Percentiles rank a stretch among this genome's conserved stretches.
These are phyloP conservation scores for Fusarium haematococcum DNA, from an alignment of 2,329 filamentous ascomycete species.

Conservation along the genomic window DNA sequence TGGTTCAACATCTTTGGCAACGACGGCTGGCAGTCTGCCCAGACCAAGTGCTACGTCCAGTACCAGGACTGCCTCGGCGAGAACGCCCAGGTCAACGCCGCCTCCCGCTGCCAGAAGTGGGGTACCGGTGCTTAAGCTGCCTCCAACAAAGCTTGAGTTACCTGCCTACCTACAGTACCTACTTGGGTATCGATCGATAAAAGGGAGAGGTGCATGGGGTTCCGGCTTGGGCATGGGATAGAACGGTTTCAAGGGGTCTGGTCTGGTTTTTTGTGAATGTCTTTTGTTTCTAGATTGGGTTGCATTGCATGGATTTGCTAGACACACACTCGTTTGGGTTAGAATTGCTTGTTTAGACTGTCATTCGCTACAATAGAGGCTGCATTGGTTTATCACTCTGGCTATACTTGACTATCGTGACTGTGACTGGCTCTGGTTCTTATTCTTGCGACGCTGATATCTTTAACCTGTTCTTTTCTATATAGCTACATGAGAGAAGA, in stretches of 20 bases:
- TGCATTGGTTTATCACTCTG: slow-evolving; percentile 22
- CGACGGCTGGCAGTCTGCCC: slow-evolving; percentile 48
- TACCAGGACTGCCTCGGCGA: slow-evolving; percentile 60
- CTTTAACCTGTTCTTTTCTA: not conserved
- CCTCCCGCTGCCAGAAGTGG: slow-evolving; percentile 55
- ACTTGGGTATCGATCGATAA: not conserved
- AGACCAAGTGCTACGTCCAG: slow-evolving; percentile 61
- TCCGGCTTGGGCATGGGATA: not conserved
- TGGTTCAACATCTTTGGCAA: slow-evolving; percentile 45
- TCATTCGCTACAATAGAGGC: slow-evolving; percentile 33
- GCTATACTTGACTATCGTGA: not conserved
- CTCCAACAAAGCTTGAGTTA: not conserved
- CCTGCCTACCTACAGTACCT: slow-evolving; percentile 1
- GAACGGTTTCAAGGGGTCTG: not conserved
- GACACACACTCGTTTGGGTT: slow-evolving; percentile 29
- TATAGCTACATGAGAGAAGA: not conserved
- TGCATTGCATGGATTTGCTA: slow-evolving; percentile 17
- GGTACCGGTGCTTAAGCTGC: slow-evolving; percentile 40
- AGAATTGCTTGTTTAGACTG: slow-evolving; percentile 24
- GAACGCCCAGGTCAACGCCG: slow-evolving; percentile 55
- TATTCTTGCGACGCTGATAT: not conserved
- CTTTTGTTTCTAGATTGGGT: slow-evolving; percentile 1
- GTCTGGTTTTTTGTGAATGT: slow-evolving; percentile 8
- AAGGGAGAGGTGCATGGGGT: slow-evolving; percentile 6
- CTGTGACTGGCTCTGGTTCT: not conserved